Conservation (phyloP, 2,329 filamentous ascomycete genomes). For the Leptographium radiaticola region DNA sequence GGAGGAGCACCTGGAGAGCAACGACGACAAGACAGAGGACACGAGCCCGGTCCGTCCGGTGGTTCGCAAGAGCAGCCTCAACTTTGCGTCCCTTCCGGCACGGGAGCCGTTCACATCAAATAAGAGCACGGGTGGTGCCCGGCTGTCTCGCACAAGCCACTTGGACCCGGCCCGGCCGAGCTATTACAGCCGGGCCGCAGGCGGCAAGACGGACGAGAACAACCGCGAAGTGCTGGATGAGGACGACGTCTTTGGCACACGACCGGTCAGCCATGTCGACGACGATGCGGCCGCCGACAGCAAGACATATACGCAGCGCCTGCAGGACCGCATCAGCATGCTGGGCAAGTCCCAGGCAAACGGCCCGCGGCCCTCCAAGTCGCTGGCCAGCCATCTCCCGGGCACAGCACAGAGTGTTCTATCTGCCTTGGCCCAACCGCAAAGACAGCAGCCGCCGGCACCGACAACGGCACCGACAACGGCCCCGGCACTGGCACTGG, state of each 20-base stretch:
- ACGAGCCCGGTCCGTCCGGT: conserved; percentile 59
- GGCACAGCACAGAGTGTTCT: conserved; percentile 18
- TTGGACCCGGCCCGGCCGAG: conserved; percentile 59
- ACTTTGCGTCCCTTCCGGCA: conserved; percentile 84
- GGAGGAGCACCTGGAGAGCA: neutral
- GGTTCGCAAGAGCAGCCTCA: conserved; percentile 86
- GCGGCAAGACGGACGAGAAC: conserved; percentile 49
- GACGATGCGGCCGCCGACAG: conserved; percentile 48
- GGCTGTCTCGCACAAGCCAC: conserved; percentile 65
- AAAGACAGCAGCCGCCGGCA: conserved; percentile 14
- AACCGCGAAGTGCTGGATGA: conserved; percentile 38
- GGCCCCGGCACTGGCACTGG: too few relatives aligned
- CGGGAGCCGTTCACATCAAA: conserved; percentile 76
- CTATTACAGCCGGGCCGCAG: conserved; percentile 60
- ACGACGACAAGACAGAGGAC: neutral
- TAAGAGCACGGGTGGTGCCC: conserved; percentile 58
- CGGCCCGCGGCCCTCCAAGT: conserved; percentile 33
- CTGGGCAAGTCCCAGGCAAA: conserved; percentile 44
- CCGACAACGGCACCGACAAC: conserved; percentile 20
- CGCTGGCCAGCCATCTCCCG: conserved; percentile 26
- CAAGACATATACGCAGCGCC: conserved; percentile 83
- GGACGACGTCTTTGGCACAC: conserved; percentile 24
- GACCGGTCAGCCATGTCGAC: conserved; percentile 32
- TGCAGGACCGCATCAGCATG: conserved; percentile 84
- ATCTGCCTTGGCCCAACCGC: conserved; percentile 16